Evolutionary conservation across 1,284 basidiomycete genomes (phyloP), one percentile per base, ranked within the genome.

Genomic region (Stygiomarasmius scandens): DNA sequence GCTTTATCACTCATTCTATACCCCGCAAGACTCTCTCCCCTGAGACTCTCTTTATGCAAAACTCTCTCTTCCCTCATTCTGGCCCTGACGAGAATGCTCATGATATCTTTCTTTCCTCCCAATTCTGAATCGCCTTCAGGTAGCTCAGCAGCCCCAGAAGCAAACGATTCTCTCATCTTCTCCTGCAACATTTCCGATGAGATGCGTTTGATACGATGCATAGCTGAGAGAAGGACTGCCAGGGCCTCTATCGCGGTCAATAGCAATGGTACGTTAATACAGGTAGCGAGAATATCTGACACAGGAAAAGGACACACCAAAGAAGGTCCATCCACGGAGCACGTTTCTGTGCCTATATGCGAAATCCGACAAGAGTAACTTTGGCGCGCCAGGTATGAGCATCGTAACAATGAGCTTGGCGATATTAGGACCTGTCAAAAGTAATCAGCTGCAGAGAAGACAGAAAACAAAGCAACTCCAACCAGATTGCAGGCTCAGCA

Each of bases 21-120:
- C 32, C 63, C 71, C 23, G 12, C 14, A 4, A 32, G 29, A 32
- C 29, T 19, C 20, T 22, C 36, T 36, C 3, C 11, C 49, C 9
- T 12, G 12, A 44, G 65, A 66, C 9, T 69, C 69, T 36, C 60
- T 59, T 14, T 64, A 65, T 12, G 6, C 38, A 41, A n/a, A 9
- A 11, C 23, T 24, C 47, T 55, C 44, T 67, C 54, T 23, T 75
- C 71, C 22, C 71, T 68, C 54, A 73, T 71, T 23, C 78, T 67
- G 5, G 78, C 77, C 23, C 77, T 72, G 5, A 82, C 75, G 1
- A 82, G 69, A 23, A 82, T 62, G 49, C 73, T 76, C 80, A 82
- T 82, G 46, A 82, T 78, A 65, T 82, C 80, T 54, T 74, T 72
- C 64, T 80, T 80, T 2, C 73, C 69, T n/a, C 70, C 68, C 3